phyloP scores from a whole-genome alignment of 345 rosid species.

The Eucalyptus pauciflora region DNA sequence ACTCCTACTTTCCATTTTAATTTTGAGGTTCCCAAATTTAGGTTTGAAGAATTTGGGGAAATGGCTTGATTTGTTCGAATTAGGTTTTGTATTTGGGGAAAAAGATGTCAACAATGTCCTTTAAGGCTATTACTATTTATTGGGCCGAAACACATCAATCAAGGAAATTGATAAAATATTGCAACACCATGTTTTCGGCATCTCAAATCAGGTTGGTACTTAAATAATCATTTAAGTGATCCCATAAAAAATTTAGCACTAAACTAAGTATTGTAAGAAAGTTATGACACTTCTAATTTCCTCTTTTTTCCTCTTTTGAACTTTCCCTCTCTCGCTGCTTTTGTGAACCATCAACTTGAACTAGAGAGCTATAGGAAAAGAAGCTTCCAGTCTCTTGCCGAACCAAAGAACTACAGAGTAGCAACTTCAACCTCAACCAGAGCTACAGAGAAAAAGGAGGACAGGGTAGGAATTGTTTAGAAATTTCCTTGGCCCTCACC shows the following conservation, averaged over 20 bases:
- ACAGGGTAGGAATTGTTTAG: not conserved
- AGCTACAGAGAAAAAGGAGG: not conserved
- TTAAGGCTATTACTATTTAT: not conserved
- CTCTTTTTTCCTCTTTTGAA: too few relatives aligned
- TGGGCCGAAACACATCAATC: not conserved
- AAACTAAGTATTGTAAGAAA: too few relatives aligned
- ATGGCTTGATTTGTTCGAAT: not conserved
- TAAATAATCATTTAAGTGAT: not conserved
- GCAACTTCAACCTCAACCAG: not conserved
- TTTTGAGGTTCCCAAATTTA: not conserved
- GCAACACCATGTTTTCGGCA: rapidly evolving
- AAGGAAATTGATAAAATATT: not conserved
- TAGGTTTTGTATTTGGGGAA: not conserved
- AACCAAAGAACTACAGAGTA: not conserved
- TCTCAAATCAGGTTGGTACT: not conserved
- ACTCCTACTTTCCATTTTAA: not conserved
- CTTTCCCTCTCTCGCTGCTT: not conserved
- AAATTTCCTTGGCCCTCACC: not conserved
- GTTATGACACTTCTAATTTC: not conserved
- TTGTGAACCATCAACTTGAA: not conserved
- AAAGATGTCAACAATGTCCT: not conserved
- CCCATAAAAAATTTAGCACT: too few relatives aligned
- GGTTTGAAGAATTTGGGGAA: not conserved
- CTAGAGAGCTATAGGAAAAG: not conserved
- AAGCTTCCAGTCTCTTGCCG: not conserved